Evolutionary conservation across 1,139 yeast genomes (phyloP), one percentile per base, ranked within the genome.

Genomic region (Yamadazyma triangularis): DNA sequence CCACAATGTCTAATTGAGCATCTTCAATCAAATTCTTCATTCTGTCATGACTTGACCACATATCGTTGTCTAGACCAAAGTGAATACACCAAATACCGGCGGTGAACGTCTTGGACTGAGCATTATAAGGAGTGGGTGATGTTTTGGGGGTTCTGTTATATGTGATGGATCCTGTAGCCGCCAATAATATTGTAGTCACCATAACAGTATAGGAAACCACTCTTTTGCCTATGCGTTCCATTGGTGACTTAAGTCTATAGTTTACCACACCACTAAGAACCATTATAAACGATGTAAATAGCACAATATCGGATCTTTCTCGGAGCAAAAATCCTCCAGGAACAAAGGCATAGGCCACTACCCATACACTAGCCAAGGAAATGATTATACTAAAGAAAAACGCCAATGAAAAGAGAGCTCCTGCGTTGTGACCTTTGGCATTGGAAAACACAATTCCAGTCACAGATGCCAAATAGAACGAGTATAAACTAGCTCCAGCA

Each of bases 11-110:
- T 15, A 91, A 60, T 59, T 91, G 93, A 30, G 94, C 79, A 46
- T 89, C 97, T 39, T 65, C 65, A 36, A 91, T 78, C 33, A 91
- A 73, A 45, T 84, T 80, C 35, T 80, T 66, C 96, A 91, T 89
- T 47, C 97, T 74, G 25, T 77, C 79, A 60, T 91, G 97, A 44
- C 91, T 79, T 0, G 95, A 93, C 98, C 98, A 91, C 94, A 91
- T 84, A 54, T 89, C 96, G 54, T 91, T 91, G 55, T 91, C 98
- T 33, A 91, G 70, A 13, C 96, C 98, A 52, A 91, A 91, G 60
- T 91, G 98, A 41, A 91, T 81, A 23, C 98, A 91, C 98, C 98
- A 91, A 41, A 91, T 89, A 51, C 96, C 98, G 1, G 96, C 89
- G 2, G 95, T 88, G 50, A 91, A 76, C 3, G 87, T 58, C 47